Percentiles rank a stretch among this genome's conserved stretches.
phyloP scores from a whole-genome alignment of 164 flowering plant genomes.

The Aristolochia fimbriata region DNA sequence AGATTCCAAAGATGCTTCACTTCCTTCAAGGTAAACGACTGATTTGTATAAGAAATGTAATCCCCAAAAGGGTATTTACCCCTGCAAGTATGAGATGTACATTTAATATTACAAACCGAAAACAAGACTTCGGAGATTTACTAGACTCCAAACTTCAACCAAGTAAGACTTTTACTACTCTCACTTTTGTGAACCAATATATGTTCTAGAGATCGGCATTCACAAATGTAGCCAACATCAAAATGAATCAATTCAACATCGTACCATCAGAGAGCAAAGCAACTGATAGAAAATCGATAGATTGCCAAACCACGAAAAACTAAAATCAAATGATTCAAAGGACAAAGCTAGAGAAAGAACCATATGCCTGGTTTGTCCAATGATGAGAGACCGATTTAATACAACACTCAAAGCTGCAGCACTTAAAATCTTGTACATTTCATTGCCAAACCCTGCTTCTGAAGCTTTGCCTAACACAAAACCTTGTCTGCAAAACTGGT shows the following conservation, averaged over 20 bases:
- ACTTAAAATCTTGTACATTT: conserved; percentile 90
- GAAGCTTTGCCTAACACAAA: conserved; percentile 95
- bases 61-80: conserved; percentile 86
- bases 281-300: neutral
- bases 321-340: neutral
- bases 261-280: too few species aligned
- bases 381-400: conserved; percentile 86
- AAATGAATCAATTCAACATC: too few species aligned
- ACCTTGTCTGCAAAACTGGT: conserved; percentile 74
- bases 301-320: neutral
- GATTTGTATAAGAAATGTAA: conserved; percentile 60
- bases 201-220: neutral
- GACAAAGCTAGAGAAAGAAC: conserved; percentile 58
- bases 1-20: conserved; percentile 91
- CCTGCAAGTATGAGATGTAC: conserved; percentile 32
- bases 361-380: conserved; percentile 99
- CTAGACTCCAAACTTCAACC: too few species aligned
- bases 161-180: neutral
- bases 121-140: neutral
- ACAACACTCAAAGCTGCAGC: conserved; percentile 81
- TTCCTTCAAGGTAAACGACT: conserved; percentile 74
- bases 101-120: neutral
- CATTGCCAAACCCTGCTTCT: conserved; percentile 97
- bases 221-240: neutral
- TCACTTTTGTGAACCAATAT: neutral